Percentiles rank a stretch among this genome's conserved stretches.
phyloP scores from a whole-genome alignment of 2,329 filamentous ascomycete genomes.

The Drechslerella dactyloides region DNA sequence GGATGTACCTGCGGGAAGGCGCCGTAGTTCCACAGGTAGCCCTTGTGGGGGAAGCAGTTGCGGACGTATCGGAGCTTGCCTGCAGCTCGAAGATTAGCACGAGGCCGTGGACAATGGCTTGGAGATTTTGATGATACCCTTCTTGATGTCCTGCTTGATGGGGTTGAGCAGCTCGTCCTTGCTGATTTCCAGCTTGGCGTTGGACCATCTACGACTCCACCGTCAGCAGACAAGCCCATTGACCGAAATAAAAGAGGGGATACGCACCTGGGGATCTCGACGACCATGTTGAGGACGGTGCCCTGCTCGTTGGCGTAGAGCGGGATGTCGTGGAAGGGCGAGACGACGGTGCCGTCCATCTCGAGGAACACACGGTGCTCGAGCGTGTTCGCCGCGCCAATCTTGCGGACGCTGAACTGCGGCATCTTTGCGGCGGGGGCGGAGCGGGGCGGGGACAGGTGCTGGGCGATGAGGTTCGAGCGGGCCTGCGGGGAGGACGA shows the following conservation, averaged over 20 bases:
- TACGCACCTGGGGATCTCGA: slow-evolving; percentile 77
- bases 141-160: slow-evolving; percentile 99
- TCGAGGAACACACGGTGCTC: slow-evolving; percentile 98
- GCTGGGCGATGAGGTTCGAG: slow-evolving; percentile 44
- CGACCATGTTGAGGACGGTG: slow-evolving; percentile 97
- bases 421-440: slow-evolving; percentile 60
- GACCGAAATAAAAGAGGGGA: not conserved
- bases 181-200: slow-evolving; percentile 99
- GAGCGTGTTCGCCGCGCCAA: slow-evolving; percentile 86
- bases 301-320: slow-evolving; percentile 90
- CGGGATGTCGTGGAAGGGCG: slow-evolving; percentile 97
- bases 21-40: slow-evolving; percentile 99
- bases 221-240: not conserved
- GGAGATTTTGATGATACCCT: slow-evolving; percentile 62
- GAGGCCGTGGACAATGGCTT: not conserved
- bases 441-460: slow-evolving; percentile 18
- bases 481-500: slow-evolving; percentile 31
- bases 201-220: slow-evolving; percentile 82
- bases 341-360: slow-evolving; percentile 92
- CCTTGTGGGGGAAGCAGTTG: slow-evolving; percentile 99
- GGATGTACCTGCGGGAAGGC: slow-evolving; percentile 89
- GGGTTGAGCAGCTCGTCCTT: slow-evolving; percentile 98
- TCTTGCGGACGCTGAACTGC: slow-evolving; percentile 81
- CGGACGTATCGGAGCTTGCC: slow-evolving; percentile 97
- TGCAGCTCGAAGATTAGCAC: not conserved